A percentile compares a stretch with the other conserved stretches of the same genome.
Evolutionary conservation across 2,329 filamentous ascomycete species (phyloP).

Genomic region (Aspergillus amoenus): DNA sequence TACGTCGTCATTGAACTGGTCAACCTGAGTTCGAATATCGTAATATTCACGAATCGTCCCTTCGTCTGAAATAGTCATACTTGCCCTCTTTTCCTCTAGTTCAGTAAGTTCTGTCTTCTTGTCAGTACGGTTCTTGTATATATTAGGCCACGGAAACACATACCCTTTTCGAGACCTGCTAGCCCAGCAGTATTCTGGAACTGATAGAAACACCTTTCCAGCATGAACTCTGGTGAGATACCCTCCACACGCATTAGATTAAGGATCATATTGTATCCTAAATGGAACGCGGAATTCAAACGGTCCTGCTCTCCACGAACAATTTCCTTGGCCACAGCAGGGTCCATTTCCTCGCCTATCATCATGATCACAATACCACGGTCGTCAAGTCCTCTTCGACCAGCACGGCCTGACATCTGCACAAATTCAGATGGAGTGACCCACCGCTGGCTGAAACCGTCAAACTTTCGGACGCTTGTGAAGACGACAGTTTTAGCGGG

Average conservation of each 20-base stretch:
- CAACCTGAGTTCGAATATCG: constrained; percentile 79
- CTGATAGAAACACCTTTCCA: constrained; percentile 97
- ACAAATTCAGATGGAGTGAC: constrained; percentile 95
- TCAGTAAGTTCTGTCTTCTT: constrained; percentile 64
- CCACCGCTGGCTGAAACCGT: constrained; percentile 76
- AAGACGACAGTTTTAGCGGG: constrained; percentile 99
- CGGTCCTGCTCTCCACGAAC: constrained; percentile 96
- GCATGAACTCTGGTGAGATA: constrained; percentile 98
- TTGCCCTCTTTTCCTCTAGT: constrained; percentile 71
- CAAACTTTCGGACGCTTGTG: constrained; percentile 92
- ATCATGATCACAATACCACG: constrained; percentile 99
- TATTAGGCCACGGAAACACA: constrained; percentile 10
- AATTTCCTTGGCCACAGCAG: constrained; percentile 87
- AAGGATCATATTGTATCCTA: constrained; percentile 99
- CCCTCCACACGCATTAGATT: constrained; percentile 97
- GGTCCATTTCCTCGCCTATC: constrained; percentile 96
- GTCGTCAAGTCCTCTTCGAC: constrained; percentile 94
- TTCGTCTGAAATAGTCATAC: constrained; percentile 80
- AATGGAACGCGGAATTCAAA: constrained; percentile 94
- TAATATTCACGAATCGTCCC: constrained; percentile 91
- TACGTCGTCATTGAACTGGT: constrained; percentile 84
- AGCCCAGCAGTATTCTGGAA: constrained; percentile 95
- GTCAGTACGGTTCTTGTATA: constrained; percentile 24
- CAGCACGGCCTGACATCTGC: constrained; percentile 97
- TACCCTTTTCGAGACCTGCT: constrained; percentile 71